Evolutionary conservation across 257 asterid genomes (phyloP).

Genomic region (Gardenia jasminoides): DNA sequence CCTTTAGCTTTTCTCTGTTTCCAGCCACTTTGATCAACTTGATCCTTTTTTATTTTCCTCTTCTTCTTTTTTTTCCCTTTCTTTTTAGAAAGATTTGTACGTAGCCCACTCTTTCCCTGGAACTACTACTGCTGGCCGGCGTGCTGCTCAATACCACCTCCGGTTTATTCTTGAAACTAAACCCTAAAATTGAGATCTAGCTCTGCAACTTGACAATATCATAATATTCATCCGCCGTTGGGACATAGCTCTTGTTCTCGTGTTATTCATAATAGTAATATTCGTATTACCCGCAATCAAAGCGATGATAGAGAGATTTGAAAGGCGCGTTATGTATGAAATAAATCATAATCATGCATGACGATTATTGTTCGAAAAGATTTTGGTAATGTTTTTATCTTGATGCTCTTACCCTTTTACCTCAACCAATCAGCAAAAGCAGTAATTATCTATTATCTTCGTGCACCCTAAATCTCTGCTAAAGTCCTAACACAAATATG

Average conservation of each 20-base stretch:
- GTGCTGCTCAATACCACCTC: background rate
- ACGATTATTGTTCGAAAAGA: background rate
- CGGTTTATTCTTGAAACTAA: slow-evolving; percentile 18
- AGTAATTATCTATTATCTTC: too few relatives aligned
- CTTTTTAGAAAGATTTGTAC: background rate
- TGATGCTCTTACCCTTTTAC: background rate
- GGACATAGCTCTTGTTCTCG: background rate
- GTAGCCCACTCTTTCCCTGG: background rate
- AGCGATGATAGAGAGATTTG: background rate
- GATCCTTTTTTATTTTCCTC: slow-evolving; percentile 7
- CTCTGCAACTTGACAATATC: slow-evolving; percentile 29
- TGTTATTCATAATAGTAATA: background rate
- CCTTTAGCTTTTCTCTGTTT: slow-evolving; percentile 13
- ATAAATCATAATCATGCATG: background rate
- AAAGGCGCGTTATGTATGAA: background rate
- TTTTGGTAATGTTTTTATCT: background rate
- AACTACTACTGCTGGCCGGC: background rate
- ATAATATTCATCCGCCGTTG: background rate
- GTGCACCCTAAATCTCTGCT: background rate
- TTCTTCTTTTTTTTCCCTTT: slow-evolving; percentile 13
- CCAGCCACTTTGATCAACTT: slow-evolving; percentile 47
- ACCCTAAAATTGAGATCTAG: slow-evolving; percentile 14
- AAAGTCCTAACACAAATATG: background rate
- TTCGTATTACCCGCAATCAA: background rate
- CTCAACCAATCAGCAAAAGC: too few relatives aligned